Base-by-base conservation (phyloP, 2,329 filamentous ascomycete genomes). In the Colletotrichum neosansevieriae region DNA sequence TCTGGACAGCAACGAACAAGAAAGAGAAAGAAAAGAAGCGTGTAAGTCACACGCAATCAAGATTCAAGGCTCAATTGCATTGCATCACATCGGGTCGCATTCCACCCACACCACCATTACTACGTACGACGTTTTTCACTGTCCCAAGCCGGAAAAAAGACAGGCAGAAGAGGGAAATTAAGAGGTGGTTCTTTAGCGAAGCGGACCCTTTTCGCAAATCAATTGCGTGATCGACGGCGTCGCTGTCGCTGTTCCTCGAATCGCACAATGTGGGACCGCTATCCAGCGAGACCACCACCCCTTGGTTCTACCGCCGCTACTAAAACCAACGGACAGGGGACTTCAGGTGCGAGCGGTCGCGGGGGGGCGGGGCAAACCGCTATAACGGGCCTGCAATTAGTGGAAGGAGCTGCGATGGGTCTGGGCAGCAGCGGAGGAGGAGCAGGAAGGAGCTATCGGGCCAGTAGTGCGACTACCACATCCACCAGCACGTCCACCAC, bases 371-470 rank as follows among this genome's bases (percentile, higher is more conserved):
- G 61, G 60, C 47, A 21, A 40, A 17, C 53, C 40, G 40, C 44
- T 59, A 59, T 47, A 45, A 59, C 40, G 47, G 65, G 47, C 45
- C 45, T 58, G 65, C 65, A 68, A 68, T 68, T 68, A 65, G 54
- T 34, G 42, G 47, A 40, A 62, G 58, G 63, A 42, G 54, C 53
- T 42, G 13, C n/a, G 38, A 47, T 53, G 60, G 60, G 54, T 47
- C 65, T 12, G 53, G 65, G 65, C 34, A 32, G 24, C n/a, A 11
- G 19, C 6, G 19, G 17, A 32, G 49, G 57, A n/a, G 19, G 32
- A n/a, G 17, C 38, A 44, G 42, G 36, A 38, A 29, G 17, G 21
- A 12, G 19, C 51, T 38, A 49, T 17, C 6, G 53, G 36, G 38
- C 36, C 2, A 51, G 12, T 29, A 47, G 12, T 32, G n/a, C 42